phyloP scores from a whole-genome alignment of 2,329 filamentous ascomycete genomes.

The Ascocoryne sarcoides region DNA sequence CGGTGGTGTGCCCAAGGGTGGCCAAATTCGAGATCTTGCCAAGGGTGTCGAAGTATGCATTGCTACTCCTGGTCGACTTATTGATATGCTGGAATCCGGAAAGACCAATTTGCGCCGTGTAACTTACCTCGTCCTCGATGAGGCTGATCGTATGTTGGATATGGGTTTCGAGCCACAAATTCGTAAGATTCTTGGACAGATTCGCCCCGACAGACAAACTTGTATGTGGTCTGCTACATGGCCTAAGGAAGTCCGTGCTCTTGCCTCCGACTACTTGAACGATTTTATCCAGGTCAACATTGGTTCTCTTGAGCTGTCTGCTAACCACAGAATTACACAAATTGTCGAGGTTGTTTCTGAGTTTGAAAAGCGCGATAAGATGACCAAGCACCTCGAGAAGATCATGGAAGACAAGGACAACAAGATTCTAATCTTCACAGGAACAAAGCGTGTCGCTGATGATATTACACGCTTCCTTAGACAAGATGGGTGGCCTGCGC shows the following conservation, averaged over 20 bases:
- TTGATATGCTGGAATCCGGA: slow-evolving; percentile 96
- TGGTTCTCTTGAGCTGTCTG: slow-evolving; percentile 88
- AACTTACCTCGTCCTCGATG: slow-evolving; percentile 95
- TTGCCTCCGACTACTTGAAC: slow-evolving; percentile 82
- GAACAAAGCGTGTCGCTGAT: slow-evolving; percentile 90
- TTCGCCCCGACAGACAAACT: slow-evolving; percentile 95
- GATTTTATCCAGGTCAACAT: slow-evolving; percentile 99
- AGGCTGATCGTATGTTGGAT: slow-evolving; percentile 98
- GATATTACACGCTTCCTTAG: slow-evolving; percentile 96
- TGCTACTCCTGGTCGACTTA: slow-evolving; percentile 92
- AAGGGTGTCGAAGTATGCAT: slow-evolving; percentile 98
- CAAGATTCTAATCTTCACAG: slow-evolving; percentile 93
- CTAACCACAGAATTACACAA: slow-evolving; percentile 97
- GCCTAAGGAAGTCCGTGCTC: slow-evolving; percentile 94
- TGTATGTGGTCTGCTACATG: slow-evolving; percentile 99
- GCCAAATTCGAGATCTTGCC: slow-evolving; percentile 89
- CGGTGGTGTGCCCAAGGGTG: slow-evolving; percentile 95
- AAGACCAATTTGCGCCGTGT: slow-evolving; percentile 97
- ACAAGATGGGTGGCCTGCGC: slow-evolving; percentile 94
- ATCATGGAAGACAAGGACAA: slow-evolving; percentile 95
- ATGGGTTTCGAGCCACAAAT: slow-evolving; percentile 99
- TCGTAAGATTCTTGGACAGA: slow-evolving; percentile 96
- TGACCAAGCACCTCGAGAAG: slow-evolving; percentile 96
- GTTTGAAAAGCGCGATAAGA: slow-evolving; percentile 93
- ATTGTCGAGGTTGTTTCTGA: slow-evolving; percentile 94